Evolutionary conservation across 2,329 filamentous ascomycete species (phyloP), one percentile per base, ranked within the genome.

Genomic region (Fusarium zealandicum): DNA sequence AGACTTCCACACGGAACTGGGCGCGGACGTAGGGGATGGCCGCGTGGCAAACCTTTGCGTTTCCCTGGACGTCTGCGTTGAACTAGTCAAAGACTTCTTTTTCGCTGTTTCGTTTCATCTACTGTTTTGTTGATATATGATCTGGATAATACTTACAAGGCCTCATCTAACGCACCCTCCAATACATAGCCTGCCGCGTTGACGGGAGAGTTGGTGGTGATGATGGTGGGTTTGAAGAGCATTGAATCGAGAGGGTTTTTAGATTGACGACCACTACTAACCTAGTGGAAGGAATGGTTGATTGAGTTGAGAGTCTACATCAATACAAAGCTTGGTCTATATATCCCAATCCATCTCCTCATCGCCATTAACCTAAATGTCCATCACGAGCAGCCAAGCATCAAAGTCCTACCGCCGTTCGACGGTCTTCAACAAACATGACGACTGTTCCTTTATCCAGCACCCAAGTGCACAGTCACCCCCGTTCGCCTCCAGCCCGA

Each of bases 121-220:
- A n/a, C n/a, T n/a, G n/a, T n/a, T n/a, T n/a, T n/a, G n/a, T n/a
- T n/a, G n/a, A n/a, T n/a, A n/a, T n/a, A n/a, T n/a, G n/a, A n/a
- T n/a, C n/a, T n/a, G n/a, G n/a, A n/a, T n/a, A 35, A 36, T 32
- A n/a, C 36, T 33, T 37, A 8, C 20, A 2, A 20, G 8, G 27
- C 70, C 0, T 78, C 83, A 72, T 85, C 85, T 14, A 69, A 67
- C 13, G 80, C 75, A 61, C 86, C 81, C 0, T 63, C 57, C 3
- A 63, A 45, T 18, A 58, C 57, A 27, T 61, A 61, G 3, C 57
- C 57, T 8, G 57, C 59, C 1, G 51, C 54, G 11, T 61, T 61
- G 30, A 59, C 38, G 6, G 61, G 33, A 31, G 55, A 51, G 10
- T 50, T n/a, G n/a, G n/a, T n/a, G n/a, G n/a, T n/a, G n/a, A n/a